Evolutionary conservation across 495 filamentous ascomycete species (phyloP), one percentile per base, ranked within the genome.

Genomic region (Podospora pseudoanserina): DNA sequence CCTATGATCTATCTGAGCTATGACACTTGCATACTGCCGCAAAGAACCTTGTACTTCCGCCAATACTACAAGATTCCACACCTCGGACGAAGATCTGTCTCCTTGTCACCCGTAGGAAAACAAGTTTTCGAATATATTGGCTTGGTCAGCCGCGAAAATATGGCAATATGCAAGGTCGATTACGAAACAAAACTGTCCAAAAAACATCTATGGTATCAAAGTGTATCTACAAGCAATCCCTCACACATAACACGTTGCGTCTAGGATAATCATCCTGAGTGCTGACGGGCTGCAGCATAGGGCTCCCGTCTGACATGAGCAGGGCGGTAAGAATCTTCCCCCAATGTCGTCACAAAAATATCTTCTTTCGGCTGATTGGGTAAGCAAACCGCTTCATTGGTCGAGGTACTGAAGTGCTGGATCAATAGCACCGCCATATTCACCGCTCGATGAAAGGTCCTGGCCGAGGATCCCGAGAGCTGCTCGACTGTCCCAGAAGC

Each of bases 401-500:
- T 49, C 39, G 9, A 49, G 15, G 9, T 49, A 49, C 39, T 49
- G 39, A 11, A 49, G 39, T 16, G 39, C 39, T 3, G 39, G 39
- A 49, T 49, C 39, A 16, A 49, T 49, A 49, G 5, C 1, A 49
- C 39, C 39, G 9, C 39, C 9, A 11, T 49, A 49, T 49, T 49
- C 39, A 49, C 15, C 13, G 13, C 39, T 16, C 1, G 15, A 49
- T 2, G 39, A 49, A 13, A 11, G 7, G 39, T 49, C 39, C 39
- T 49, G 39, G 2, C 39, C 39, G 39, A 49, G 39, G 13, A 49
- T 49, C 39, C 39, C 39, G 39, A 61, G 27, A 61, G 27, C 59
- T 15, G 16, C 59, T 61, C 59, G 59, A 13, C 23, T 61, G 16
- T 71, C 68, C 72, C 72, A 76, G 65, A 76, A 73, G 4, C 68